Conservation (phyloP, 768 basidiomycete genomes). For the Tricholoma furcatifolium region DNA sequence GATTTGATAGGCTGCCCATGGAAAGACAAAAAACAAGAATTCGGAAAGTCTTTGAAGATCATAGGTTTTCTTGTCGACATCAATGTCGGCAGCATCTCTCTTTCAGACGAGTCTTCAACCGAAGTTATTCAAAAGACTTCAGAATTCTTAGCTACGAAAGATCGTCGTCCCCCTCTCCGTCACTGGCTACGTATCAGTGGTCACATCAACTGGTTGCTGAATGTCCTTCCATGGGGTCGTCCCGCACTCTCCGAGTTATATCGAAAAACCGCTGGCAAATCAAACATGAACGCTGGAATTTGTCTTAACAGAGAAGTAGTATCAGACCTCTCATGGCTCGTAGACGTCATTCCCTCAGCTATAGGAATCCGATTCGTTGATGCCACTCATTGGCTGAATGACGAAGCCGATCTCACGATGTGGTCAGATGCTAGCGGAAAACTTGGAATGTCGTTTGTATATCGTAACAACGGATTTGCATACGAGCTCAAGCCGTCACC, state of each 20-base stretch:
- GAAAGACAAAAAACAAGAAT: too few species aligned
- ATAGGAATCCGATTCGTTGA: slow-evolving; percentile 1
- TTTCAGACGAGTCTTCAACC: too few species aligned
- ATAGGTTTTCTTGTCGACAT: too few species aligned
- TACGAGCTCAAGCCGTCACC: too few species aligned
- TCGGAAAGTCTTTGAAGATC: too few species aligned
- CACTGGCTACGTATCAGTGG: not conserved
- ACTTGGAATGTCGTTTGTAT: too few species aligned
- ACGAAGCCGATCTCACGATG: slow-evolving; percentile 2
- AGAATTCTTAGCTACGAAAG: too few species aligned
- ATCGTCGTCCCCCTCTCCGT: not conserved
- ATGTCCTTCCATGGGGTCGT: slow-evolving; percentile 22
- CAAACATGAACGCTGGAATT: not conserved
- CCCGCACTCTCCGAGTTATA: slow-evolving; percentile 17
- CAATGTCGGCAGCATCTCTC: too few species aligned
- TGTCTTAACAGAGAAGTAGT: not conserved
- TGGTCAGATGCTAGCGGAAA: slow-evolving; percentile 13
- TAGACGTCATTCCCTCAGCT: slow-evolving; percentile 1
- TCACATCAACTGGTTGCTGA: slow-evolving; percentile 11
- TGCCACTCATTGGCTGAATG: not conserved
- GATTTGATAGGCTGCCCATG: too few species aligned
- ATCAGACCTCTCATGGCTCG: not conserved
- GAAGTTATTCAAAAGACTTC: too few species aligned
- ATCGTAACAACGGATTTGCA: not conserved
- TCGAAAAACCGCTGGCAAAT: slow-evolving; percentile 9